A percentile compares a stretch with the other conserved stretches of the same genome.
These are phyloP conservation scores for Miscanthus lutarioriparius DNA, from an alignment of 176 grass and related monocot species.

Conservation along the genomic window DNA sequence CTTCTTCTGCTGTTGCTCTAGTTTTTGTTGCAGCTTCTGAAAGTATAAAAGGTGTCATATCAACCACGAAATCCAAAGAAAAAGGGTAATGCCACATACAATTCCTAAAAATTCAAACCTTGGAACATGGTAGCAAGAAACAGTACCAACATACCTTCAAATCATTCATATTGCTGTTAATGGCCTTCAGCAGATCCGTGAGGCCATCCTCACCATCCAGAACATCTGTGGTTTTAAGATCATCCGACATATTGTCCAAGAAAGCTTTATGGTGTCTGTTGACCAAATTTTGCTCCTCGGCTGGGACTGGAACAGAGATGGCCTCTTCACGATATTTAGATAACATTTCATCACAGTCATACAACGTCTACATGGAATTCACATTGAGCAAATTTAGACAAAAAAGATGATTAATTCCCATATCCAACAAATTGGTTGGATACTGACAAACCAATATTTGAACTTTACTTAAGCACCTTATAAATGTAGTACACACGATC, in stretches of 20 bases:
- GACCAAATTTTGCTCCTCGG: constrained; percentile 56
- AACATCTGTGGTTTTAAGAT: constrained; percentile 78
- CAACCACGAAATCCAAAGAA: constrained; percentile 5
- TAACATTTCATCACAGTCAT: constrained; percentile 66
- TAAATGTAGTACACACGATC: constrained; percentile 83
- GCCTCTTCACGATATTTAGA: constrained; percentile 48
- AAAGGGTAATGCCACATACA: not conserved
- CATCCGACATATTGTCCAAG: constrained; percentile 72
- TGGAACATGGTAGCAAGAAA: not conserved
- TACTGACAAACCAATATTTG: constrained; percentile 15
- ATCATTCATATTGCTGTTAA: constrained; percentile 81
- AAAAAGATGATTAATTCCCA: not conserved
- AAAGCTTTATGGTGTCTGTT: constrained; percentile 52
- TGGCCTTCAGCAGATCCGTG: constrained; percentile 70
- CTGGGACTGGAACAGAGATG: constrained; percentile 47
- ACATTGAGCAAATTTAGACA: not conserved
- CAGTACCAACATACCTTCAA: constrained; percentile 56
- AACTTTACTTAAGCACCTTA: constrained; percentile 51
- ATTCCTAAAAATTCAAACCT: not conserved
- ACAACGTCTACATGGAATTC: constrained; percentile 52
- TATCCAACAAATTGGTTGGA: not conserved
- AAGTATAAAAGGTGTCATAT: constrained; percentile 25
- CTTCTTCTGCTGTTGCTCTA: constrained; percentile 53
- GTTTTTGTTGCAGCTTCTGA: constrained; percentile 43
- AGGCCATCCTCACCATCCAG: constrained; percentile 87